These are phyloP conservation scores for Pestalotiopsis sp. DNA, from an alignment of 2,329 filamentous ascomycete species.

Conservation along the genomic window DNA sequence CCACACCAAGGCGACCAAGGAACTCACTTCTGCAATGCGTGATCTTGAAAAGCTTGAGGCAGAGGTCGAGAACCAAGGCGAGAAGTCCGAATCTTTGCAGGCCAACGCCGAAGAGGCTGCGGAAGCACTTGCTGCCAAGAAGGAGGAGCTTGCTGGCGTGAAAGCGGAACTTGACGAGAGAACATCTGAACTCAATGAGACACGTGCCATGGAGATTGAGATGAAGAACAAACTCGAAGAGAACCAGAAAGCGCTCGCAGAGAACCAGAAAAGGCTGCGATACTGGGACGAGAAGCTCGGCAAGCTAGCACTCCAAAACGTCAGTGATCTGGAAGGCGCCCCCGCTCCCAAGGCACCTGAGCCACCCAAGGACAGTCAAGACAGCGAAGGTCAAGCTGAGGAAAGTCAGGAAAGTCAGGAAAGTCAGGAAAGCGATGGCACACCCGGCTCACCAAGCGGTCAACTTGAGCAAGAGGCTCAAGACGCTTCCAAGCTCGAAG, in stretches of 20 bases:
- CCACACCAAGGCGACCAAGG: constrained; percentile 74
- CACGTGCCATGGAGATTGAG: constrained; percentile 88
- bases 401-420: no score
- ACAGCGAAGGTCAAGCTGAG: constrained; percentile 25
- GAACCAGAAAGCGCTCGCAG: constrained; percentile 82
- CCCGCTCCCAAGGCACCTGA: constrained; percentile 25
- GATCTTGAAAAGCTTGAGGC: constrained; percentile 79
- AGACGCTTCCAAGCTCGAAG: constrained; percentile 16
- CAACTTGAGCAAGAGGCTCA: constrained; percentile 10
- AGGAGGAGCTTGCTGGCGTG: constrained; percentile 74
- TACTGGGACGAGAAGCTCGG: constrained; percentile 91
- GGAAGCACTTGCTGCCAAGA: constrained; percentile 75
- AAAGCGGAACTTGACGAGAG: constrained; percentile 89
- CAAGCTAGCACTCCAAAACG: constrained; percentile 81
- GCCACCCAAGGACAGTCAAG: constrained; percentile 30
- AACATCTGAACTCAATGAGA: constrained; percentile 83
- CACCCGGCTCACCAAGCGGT: constrained; percentile 23
- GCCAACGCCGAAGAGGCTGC: constrained; percentile 80
- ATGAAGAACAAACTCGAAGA: constrained; percentile 99
- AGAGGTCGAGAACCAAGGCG: constrained; percentile 77
- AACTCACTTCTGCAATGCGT: constrained; percentile 69
- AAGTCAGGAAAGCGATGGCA: constrained; percentile 31
- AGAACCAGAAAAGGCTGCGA: constrained; percentile 80
- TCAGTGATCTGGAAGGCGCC: constrained; percentile 64
- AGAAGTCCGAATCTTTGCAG: constrained; percentile 72